Conservation (phyloP, 441 rosid genomes). For the Biscutella laevigata region DNA sequence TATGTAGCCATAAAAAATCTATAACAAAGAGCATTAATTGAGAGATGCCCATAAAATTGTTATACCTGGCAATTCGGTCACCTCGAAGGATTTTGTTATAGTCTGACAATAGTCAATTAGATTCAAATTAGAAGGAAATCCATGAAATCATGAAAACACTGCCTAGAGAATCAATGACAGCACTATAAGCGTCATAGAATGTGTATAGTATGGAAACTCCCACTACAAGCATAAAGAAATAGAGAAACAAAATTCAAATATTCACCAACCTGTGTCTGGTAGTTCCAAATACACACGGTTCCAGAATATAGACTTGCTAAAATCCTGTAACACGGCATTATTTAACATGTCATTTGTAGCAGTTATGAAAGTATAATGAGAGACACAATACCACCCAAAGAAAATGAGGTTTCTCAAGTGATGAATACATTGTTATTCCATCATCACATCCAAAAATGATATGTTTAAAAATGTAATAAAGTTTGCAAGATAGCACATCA, state of each 20-base stretch:
- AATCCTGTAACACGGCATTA: constrained; percentile 38
- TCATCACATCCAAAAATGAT: not conserved
- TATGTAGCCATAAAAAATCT: constrained; percentile 1
- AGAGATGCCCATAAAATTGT: not conserved
- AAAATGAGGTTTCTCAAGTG: not conserved
- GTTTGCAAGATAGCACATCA: not conserved
- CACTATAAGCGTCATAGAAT: not conserved
- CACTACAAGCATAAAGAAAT: not conserved
- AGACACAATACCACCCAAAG: not conserved
- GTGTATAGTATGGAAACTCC: too few species aligned
- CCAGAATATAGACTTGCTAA: constrained; percentile 71
- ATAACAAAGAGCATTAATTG: not conserved
- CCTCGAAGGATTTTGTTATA: constrained; percentile 53
- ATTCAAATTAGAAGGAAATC: constrained; percentile 18
- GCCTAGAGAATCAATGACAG: not conserved
- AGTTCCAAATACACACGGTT: constrained; percentile 69
- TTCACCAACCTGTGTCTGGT: constrained; percentile 60
- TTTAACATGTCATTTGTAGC: not conserved
- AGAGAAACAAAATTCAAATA: not conserved
- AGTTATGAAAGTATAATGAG: not conserved
- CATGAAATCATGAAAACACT: constrained; percentile 1
- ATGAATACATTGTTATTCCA: not conserved
- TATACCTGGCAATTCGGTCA: constrained; percentile 58
- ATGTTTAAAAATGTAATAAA: not conserved
- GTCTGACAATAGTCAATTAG: constrained; percentile 33